Evolutionary conservation across 139 green algal species (phyloP).

Genomic region (Raphidocelis subcapitata): DNA sequence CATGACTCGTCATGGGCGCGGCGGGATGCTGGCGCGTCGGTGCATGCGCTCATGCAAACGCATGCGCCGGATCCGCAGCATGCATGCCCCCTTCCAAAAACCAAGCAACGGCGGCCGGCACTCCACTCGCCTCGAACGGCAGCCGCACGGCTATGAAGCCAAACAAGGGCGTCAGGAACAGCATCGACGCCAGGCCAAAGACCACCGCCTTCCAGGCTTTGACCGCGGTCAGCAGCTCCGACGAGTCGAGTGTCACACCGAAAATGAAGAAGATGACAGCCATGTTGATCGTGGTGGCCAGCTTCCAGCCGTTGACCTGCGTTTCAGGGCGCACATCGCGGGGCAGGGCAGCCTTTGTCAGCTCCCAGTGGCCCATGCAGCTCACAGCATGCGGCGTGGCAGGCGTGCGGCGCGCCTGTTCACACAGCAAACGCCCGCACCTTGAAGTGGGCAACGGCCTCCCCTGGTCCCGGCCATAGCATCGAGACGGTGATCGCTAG

Average conservation of each 20-base stretch:
- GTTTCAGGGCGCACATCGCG: too few species aligned
- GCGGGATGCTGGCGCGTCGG: too few species aligned
- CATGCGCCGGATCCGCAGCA: too few species aligned
- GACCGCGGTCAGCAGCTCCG: constrained; percentile 57
- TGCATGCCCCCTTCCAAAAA: too few species aligned
- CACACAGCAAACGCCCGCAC: background rate
- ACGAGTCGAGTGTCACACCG: constrained; percentile 68
- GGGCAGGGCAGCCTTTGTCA: too few species aligned
- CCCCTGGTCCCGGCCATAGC: constrained; percentile 13
- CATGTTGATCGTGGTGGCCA: constrained; percentile 59
- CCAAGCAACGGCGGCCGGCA: too few species aligned
- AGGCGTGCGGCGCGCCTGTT: too few species aligned
- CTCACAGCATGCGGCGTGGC: too few species aligned
- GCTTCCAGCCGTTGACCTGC: constrained; percentile 45
- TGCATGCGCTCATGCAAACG: too few species aligned
- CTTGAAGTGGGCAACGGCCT: constrained; percentile 20
- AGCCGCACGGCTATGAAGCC: constrained; percentile 59
- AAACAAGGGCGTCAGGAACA: constrained; percentile 62
- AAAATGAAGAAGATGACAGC: constrained; percentile 72
- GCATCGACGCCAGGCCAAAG: constrained; percentile 60
- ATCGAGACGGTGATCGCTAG: constrained; percentile 22
- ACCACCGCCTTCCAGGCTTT: constrained; percentile 45
- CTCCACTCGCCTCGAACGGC: too few species aligned
- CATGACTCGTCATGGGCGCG: too few species aligned
- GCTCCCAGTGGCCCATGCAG: too few species aligned